Evolutionary conservation across 345 rosid genomes (phyloP).

Genomic region (Firmiana major): DNA sequence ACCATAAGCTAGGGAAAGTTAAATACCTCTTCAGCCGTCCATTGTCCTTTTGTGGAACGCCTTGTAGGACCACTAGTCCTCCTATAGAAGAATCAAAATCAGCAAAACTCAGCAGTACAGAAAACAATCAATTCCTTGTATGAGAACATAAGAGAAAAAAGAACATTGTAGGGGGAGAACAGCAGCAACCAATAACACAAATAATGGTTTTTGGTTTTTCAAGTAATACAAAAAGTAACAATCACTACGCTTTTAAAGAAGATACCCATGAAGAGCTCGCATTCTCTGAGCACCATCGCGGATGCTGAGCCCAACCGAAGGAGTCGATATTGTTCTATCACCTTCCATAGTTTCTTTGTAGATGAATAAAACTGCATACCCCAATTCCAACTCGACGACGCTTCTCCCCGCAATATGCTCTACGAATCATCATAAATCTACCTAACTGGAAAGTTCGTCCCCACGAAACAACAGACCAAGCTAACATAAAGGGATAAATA

Average conservation of each 20-base stretch:
- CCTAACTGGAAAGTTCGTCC: constrained; percentile 25
- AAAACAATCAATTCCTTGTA: background rate
- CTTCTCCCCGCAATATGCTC: constrained; percentile 36
- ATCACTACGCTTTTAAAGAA: background rate
- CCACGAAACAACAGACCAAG: constrained; percentile 21
- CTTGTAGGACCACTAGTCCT: constrained; percentile 96
- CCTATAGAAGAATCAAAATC: constrained; percentile 38
- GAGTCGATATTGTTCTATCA: constrained; percentile 52
- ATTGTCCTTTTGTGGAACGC: constrained; percentile 96
- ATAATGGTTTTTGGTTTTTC: background rate
- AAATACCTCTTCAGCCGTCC: constrained; percentile 96
- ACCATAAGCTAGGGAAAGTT: constrained; percentile 3
- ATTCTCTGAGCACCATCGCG: constrained; percentile 42
- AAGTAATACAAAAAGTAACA: background rate
- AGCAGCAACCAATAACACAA: background rate
- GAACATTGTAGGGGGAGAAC: too few relatives aligned
- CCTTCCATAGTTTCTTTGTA: constrained; percentile 65
- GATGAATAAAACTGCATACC: constrained; percentile 37
- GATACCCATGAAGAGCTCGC: constrained; percentile 75
- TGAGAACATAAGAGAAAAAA: background rate
- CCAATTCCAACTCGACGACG: constrained; percentile 50
- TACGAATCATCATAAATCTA: constrained; percentile 51
- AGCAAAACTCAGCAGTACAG: background rate
- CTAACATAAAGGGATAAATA: constrained; percentile 11
- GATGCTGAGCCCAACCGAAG: constrained; percentile 47